Percentiles rank a stretch among this genome's conserved stretches.
Evolutionary conservation across 1,139 yeast species (phyloP).

Genomic region (Arxiozyma heterogenica): DNA sequence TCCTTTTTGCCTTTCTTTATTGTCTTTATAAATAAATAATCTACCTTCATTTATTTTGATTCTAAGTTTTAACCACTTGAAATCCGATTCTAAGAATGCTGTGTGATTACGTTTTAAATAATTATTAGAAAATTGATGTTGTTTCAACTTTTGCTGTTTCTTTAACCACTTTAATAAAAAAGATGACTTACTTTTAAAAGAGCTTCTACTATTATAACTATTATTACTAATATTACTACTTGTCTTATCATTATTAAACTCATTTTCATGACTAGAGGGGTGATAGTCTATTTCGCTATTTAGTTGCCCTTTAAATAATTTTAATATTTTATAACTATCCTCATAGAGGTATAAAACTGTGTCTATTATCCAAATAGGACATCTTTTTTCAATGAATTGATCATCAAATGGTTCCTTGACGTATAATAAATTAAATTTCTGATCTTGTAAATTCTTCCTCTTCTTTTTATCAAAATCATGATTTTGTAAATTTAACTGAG

Average conservation of each 20-base stretch:
- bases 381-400: constrained; percentile 8
- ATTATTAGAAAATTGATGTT: background rate
- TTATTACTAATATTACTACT: background rate
- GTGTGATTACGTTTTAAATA: constrained; percentile 6
- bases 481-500: background rate
- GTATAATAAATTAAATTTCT: constrained; percentile 17
- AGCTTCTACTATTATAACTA: background rate
- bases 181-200: background rate
- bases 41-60: constrained; percentile 23
- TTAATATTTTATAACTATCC: background rate
- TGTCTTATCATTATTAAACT: background rate
- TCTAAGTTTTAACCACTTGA: constrained; percentile 18
- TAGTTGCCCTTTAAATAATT: background rate
- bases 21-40: constrained; percentile 17
- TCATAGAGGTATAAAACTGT: constrained; percentile 11
- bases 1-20: constrained; percentile 5
- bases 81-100: constrained; percentile 15
- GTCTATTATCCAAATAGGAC: constrained; percentile 23
- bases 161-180: constrained; percentile 11
- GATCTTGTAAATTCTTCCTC: background rate
- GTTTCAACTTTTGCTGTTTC: background rate
- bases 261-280: background rate
- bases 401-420: constrained; percentile 20
- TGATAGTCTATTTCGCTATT: background rate
- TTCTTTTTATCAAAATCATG: background rate